Base-by-base conservation (phyloP, 345 rosid species). In the Pistacia atlantica region DNA sequence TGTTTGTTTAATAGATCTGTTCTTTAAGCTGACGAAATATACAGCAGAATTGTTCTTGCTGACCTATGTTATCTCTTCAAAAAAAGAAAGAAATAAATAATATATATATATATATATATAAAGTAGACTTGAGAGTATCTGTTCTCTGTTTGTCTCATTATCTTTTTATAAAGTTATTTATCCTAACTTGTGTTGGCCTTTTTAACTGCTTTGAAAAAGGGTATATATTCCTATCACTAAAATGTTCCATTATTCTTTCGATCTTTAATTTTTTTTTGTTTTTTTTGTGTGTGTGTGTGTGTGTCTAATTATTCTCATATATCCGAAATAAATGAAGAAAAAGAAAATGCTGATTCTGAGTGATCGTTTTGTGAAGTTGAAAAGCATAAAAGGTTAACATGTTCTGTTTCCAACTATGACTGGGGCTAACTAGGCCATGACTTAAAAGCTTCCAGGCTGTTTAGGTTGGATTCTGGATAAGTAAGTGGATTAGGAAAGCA, bases 361-460 rank as follows among this genome's bases (percentile, higher is more conserved):
- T 18, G 65, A 78, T 45, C 14, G 48, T 38, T 72, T 33, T 13
- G 59, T 11, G 67, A 77, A 71, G 67, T 73, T 16, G 55, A 65
- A 77, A 69, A 75, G 63, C 82, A 87, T 66, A 81, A 64, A 73
- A 73, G 87, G 49, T 86, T 90, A 65, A 82, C 79, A 80, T 90
- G 91, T 69, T 91, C 93, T 45, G 89, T 96, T 9, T 89, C 91
- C 76, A 89, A 86, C 75, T 94, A 92, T 74, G 93, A 88, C 51
- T 94, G 25, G 98, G 99, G 97, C 2, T 79, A 79, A 75, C 35
- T 59, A n/a, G 99, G 97, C 48, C 42, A 49, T 60, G 93, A 87
- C 31, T 89, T 93, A 11, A 81, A 68, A 58, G 95, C 90, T 31
- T 92, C 88, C 11, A 87, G 80, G 77, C 86, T 93, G 10, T 82